Evolutionary conservation across 2,329 filamentous ascomycete species (phyloP).

Genomic region (Tolypocladium amazonense): DNA sequence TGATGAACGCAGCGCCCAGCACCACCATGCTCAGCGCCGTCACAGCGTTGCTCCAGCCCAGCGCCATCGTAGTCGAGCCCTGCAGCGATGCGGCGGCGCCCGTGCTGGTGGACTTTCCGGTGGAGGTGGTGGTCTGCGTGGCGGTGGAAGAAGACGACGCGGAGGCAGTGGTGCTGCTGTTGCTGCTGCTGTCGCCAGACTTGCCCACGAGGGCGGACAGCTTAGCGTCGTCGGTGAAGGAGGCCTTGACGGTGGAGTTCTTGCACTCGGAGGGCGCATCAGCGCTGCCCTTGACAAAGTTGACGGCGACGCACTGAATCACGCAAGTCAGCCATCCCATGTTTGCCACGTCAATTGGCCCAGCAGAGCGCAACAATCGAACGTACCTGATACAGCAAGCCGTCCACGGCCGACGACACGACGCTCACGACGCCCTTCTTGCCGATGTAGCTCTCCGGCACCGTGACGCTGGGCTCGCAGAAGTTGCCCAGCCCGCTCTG

Average conservation of each 20-base stretch:
- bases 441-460: conserved; percentile 40
- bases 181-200: not conserved
- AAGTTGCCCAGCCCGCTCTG: conserved; percentile 45
- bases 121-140: conserved; percentile 9
- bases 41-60: conserved; percentile 10
- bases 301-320: conserved; percentile 40
- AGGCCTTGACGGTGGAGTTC: conserved; percentile 22
- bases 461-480: conserved; percentile 38
- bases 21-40: conserved; percentile 16
- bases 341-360: not conserved
- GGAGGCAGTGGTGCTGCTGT: not conserved
- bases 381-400: conserved; percentile 44
- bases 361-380: not conserved
- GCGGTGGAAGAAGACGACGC: conserved; percentile 4
- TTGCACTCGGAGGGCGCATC: conserved; percentile 19
- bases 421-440: conserved; percentile 44
- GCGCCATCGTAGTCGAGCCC: conserved; percentile 10
- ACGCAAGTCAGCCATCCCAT: not conserved
- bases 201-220: conserved; percentile 22
- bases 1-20: conserved; percentile 11
- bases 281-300: conserved; percentile 37
- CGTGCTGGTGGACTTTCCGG: conserved; percentile 9
- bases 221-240: conserved; percentile 19
- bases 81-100: conserved; percentile 15
- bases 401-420: conserved; percentile 41